Evolutionary conservation across 2,329 filamentous ascomycete species (phyloP).

Genomic region (Aspergillus melleus): DNA sequence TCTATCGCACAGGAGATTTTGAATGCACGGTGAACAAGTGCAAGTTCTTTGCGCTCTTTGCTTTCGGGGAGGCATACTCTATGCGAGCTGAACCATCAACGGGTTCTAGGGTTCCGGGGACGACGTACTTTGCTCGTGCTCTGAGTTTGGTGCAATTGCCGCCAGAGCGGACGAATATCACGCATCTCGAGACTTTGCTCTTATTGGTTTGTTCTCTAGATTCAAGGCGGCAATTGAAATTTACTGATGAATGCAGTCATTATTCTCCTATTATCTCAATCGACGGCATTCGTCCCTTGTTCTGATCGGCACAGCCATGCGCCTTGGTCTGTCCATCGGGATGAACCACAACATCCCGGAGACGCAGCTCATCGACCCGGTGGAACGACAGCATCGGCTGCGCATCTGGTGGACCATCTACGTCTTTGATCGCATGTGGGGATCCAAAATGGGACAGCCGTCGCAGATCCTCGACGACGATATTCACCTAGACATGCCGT

Average conservation of each 20-base stretch:
- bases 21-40: slow-evolving; percentile 40
- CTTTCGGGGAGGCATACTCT: slow-evolving; percentile 48
- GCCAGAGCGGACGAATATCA: slow-evolving; percentile 46
- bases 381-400: slow-evolving; percentile 41
- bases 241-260: slow-evolving; percentile 23
- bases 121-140: slow-evolving; percentile 45
- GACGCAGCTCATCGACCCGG: slow-evolving; percentile 36
- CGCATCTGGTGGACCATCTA: slow-evolving; percentile 43
- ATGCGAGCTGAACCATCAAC: slow-evolving; percentile 35
- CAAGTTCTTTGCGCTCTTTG: slow-evolving; percentile 49
- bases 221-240: not conserved
- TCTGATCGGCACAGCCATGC: slow-evolving; percentile 42
- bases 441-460: slow-evolving; percentile 51
- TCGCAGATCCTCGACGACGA: slow-evolving; percentile 52
- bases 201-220: slow-evolving; percentile 32
- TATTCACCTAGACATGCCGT: slow-evolving; percentile 43
- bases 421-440: slow-evolving; percentile 48
- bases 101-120: slow-evolving; percentile 43
- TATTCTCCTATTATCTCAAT: slow-evolving; percentile 40
- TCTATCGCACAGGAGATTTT: slow-evolving; percentile 34
- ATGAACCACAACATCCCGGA: slow-evolving; percentile 45
- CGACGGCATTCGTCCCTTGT: slow-evolving; percentile 36
- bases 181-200: slow-evolving; percentile 46
- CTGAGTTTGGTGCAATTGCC: slow-evolving; percentile 44
- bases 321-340: slow-evolving; percentile 44